Evolutionary conservation across 352 stramenopile genomes (phyloP).

Genomic region (Globisporangium megalacanthum): DNA sequence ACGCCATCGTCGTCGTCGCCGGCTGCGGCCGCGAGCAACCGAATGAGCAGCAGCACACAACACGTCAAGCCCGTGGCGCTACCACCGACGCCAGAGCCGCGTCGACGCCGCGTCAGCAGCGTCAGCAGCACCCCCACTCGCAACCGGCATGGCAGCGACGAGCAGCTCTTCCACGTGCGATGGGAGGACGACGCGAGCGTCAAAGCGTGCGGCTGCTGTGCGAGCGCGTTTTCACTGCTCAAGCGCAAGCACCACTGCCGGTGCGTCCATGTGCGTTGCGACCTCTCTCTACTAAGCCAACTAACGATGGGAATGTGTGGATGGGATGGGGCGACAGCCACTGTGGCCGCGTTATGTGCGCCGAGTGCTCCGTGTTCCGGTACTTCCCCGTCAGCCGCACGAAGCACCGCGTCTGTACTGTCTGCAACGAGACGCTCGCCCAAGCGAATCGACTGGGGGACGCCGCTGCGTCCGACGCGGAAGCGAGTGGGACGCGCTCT

Average conservation of each 20-base stretch:
- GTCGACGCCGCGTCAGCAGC: constrained; percentile 10
- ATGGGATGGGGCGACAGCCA: constrained; percentile 12
- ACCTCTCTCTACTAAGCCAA: no score
- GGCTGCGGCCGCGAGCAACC: neutral
- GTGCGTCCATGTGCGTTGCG: constrained; percentile 13
- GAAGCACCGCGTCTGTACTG: constrained; percentile 61
- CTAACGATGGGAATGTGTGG: neutral
- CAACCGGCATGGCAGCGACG: constrained; percentile 36
- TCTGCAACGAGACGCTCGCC: constrained; percentile 30
- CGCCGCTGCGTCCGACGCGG: neutral
- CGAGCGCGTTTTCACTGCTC: constrained; percentile 55
- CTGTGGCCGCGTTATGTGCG: constrained; percentile 72
- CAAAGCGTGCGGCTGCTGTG: constrained; percentile 43
- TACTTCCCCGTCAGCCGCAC: constrained; percentile 50
- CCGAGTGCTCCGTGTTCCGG: constrained; percentile 65
- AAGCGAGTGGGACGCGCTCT: constrained; percentile 4
- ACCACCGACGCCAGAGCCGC: neutral
- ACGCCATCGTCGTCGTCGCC: neutral
- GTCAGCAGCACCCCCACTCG: constrained; percentile 8
- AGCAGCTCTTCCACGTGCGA: constrained; percentile 56
- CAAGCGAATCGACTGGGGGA: constrained; percentile 5
- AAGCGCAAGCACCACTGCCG: constrained; percentile 75
- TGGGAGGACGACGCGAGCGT: constrained; percentile 53
- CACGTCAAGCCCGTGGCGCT: neutral
- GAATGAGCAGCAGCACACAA: neutral